Evolutionary conservation across 495 filamentous ascomycete species (phyloP), one percentile per base, ranked within the genome.

Genomic region (Delitschia confertaspora): DNA sequence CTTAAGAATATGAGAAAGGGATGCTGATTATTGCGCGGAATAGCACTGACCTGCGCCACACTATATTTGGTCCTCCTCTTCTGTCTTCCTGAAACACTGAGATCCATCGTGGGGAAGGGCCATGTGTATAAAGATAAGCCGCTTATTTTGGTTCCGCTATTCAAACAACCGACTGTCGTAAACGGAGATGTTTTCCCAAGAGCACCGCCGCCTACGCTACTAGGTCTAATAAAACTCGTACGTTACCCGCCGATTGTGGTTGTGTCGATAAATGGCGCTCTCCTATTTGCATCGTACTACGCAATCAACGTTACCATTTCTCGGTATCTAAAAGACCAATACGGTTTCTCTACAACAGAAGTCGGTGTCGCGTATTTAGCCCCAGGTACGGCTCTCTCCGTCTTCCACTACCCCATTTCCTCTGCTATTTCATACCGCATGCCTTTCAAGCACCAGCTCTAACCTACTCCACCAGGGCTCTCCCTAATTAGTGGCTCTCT

Each of bases 41-140:
- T 19, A 62, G 59, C 60, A 5, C 42, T 62, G 14, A 16, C 45
- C n/a, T 38, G 45, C 6, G 37, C 34, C 6, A 45, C 46, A 8
- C 25, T 64, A 0, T 63, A 45, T 29, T 16, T 62, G 3, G 3
- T 48, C 4, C 53, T 63, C 23, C 16, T 65, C 8, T 58, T 63
- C 42, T 49, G 36, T 34, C 50, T 61, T 4, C 61, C 60, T 2
- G 61, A 64, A 46, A 64, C 61, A 6, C 53, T 64, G 6, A 48
- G 61, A 4, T 56, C 45, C 13, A 27, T 42, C 1, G 61, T 61
- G 1, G 61, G 61, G 2, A 60, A 62, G 32, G 61, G 60, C 13
- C 14, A 38, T 9, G 26, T 45, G 2, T 51, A 45, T 22, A 24
- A 34, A 17, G 33, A 45, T 22, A 24, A 25, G n/a, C 27, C 32